A percentile compares a stretch with the other conserved stretches of the same genome.
Conservation (phyloP, 2,329 filamentous ascomycete species). For the Colletotrichum spinosum region DNA sequence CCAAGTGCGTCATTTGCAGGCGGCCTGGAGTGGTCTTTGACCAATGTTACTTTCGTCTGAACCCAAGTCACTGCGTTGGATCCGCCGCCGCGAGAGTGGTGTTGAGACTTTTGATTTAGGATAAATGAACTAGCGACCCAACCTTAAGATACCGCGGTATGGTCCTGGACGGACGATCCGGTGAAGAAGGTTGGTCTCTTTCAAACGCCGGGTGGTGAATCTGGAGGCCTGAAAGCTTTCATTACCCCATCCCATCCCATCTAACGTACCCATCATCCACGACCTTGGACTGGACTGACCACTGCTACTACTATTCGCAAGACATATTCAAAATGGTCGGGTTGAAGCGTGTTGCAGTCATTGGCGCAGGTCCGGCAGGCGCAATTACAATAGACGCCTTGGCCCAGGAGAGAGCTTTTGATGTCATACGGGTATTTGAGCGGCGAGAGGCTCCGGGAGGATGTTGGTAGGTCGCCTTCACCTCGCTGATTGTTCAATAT, state of each 20-base stretch:
- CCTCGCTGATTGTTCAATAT: not conserved
- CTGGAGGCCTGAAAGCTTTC: too few species aligned
- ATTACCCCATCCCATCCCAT: too few species aligned
- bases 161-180: too few species aligned
- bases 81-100: not conserved
- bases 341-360: slow-evolving; percentile 62
- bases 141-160: too few species aligned
- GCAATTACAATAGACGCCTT: slow-evolving; percentile 71
- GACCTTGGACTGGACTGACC: too few species aligned
- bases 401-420: slow-evolving; percentile 67
- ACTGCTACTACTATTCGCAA: not conserved
- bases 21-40: too few species aligned
- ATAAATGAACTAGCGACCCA: too few species aligned
- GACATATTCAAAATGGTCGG: slow-evolving; percentile 11
- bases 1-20: not conserved
- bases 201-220: too few species aligned
- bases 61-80: not conserved
- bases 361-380: slow-evolving; percentile 70
- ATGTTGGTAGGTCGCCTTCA: slow-evolving; percentile 62
- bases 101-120: too few species aligned
- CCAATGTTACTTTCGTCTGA: not conserved
- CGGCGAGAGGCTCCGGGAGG: slow-evolving; percentile 69
- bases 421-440: slow-evolving; percentile 71
- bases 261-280: too few species aligned
- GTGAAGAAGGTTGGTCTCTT: too few species aligned